phyloP scores from a whole-genome alignment of 495 filamentous ascomycete species.

The Hyphodiscus hymeniophilus region DNA sequence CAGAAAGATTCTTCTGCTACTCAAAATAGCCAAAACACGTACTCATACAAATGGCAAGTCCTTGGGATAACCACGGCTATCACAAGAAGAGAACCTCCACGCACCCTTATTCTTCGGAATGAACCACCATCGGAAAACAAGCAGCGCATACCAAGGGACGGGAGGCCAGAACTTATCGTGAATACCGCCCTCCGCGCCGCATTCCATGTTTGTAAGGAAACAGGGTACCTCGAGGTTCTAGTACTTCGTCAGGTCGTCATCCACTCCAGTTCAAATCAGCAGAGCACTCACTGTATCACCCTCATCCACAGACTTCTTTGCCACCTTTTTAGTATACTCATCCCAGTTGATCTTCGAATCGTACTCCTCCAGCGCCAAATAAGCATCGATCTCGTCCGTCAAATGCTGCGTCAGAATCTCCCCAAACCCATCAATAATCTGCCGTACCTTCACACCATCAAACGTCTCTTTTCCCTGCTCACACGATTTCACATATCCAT shows the following conservation, averaged over 20 bases:
- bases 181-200: constrained; percentile 29
- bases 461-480: constrained; percentile 13
- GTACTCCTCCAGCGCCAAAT: constrained; percentile 21
- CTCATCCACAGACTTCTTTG: constrained; percentile 13
- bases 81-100: constrained; percentile 36
- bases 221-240: constrained; percentile 20
- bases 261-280: neutral
- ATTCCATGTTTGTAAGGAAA: constrained; percentile 32
- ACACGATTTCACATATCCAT: constrained; percentile 15
- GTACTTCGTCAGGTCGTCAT: neutral
- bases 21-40: no score
- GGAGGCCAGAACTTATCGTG: constrained; percentile 28
- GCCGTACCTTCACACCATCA: constrained; percentile 25
- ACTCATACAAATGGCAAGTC: constrained; percentile 24
- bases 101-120: constrained; percentile 24
- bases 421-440: constrained; percentile 35
- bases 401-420: constrained; percentile 30
- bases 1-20: no score
- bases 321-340: constrained; percentile 12
- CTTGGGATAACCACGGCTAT: constrained; percentile 26
- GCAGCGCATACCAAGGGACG: constrained; percentile 22
- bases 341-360: constrained; percentile 23
- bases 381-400: constrained; percentile 31
- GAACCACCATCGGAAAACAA: constrained; percentile 19
- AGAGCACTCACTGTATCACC: constrained; percentile 9